Evolutionary conservation across 192 early-diverging fungal species (phyloP).

Genomic region (Dissophora globulifera): DNA sequence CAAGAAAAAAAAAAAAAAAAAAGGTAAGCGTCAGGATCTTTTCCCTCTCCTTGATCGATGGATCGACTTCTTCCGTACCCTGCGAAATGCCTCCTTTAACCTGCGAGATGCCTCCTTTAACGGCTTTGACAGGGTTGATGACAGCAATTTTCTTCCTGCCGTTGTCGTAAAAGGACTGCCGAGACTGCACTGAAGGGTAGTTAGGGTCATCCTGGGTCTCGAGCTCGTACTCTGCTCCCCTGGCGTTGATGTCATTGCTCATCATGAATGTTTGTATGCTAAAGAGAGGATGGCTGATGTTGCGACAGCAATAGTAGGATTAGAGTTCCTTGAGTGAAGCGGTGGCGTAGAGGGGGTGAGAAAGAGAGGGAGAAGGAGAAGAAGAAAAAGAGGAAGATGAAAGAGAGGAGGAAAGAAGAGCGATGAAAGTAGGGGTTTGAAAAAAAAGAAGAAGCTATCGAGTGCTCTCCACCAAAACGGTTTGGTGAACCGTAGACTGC

Average conservation of each 20-base stretch:
- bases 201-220: too few relatives aligned
- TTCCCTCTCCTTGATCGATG: too few relatives aligned
- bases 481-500: too few relatives aligned
- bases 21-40: not conserved
- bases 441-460: too few relatives aligned
- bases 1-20: not conserved
- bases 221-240: too few relatives aligned
- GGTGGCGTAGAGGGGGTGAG: constrained; percentile 5
- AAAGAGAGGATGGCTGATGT: too few relatives aligned
- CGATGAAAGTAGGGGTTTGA: not conserved
- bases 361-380: not conserved
- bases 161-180: constrained; percentile 3
- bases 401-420: not conserved
- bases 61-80: not conserved
- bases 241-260: too few relatives aligned
- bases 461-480: too few relatives aligned
- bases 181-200: too few relatives aligned
- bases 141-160: constrained; percentile 4
- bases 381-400: not conserved
- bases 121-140: constrained; percentile 40
- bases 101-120: constrained; percentile 24
- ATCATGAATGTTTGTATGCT: too few relatives aligned
- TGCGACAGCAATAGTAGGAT: not conserved
- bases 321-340: not conserved
- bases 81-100: constrained; percentile 44